phyloP scores from a whole-genome alignment of 2,329 filamentous ascomycete species.

The Penicillium sp. region DNA sequence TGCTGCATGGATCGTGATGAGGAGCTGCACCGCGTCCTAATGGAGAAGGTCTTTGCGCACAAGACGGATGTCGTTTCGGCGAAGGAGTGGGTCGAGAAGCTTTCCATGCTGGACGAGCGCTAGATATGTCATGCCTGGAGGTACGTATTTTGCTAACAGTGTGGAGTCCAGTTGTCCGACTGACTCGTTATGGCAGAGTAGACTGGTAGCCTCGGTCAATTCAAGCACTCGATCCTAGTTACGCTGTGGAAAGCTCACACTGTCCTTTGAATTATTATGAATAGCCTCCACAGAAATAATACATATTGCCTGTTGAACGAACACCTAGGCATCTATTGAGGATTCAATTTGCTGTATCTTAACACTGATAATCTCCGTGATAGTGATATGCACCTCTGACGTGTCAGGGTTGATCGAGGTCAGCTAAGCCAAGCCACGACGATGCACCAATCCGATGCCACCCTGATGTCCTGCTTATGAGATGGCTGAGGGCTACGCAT shows the following conservation, averaged over 20 bases:
- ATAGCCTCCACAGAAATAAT: not conserved
- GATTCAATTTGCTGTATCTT: not conserved
- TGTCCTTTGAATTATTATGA: not conserved
- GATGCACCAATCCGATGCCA: not conserved
- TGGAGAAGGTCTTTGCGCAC: conserved; percentile 34
- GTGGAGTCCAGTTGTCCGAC: not conserved
- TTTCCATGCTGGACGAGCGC: not conserved
- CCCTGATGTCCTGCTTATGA: no score
- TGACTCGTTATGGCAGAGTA: not conserved
- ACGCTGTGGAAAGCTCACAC: no score
- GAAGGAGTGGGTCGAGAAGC: conserved; percentile 27
- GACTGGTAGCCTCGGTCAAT: not conserved
- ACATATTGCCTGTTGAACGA: no score
- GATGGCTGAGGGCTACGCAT: not conserved
- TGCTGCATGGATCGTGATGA: conserved; percentile 35
- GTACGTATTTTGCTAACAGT: not conserved
- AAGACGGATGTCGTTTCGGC: conserved; percentile 29
- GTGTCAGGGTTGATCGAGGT: not conserved
- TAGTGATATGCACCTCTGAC: not conserved
- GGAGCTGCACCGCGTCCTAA: conserved; percentile 34
- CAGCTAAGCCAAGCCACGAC: not conserved
- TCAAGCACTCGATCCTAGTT: not conserved
- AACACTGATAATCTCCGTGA: no score
- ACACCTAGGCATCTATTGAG: not conserved
- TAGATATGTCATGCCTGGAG: not conserved